Percentiles rank a stretch among this genome's conserved stretches.
Conservation (phyloP, 805 yeast genomes). For the Novakomyces olei region DNA sequence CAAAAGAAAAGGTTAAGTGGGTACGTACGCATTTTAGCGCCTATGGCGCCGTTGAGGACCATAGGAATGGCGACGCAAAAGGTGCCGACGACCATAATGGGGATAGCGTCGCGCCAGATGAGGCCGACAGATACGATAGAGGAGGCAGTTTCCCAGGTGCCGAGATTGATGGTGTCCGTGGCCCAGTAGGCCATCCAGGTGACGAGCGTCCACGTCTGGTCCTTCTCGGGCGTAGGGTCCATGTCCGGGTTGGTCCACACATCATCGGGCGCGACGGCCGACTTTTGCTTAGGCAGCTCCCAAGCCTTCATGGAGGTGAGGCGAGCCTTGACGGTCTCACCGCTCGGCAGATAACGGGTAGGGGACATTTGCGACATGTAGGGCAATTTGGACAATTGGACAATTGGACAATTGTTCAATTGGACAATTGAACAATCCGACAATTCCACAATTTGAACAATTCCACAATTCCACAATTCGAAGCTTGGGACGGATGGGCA, state of each 20-base stretch:
- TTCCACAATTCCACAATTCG: too few relatives aligned
- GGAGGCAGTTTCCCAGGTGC: constrained; percentile 10
- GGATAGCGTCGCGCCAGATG: constrained; percentile 10
- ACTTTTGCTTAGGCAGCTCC: constrained; percentile 10
- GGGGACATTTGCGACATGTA: too few relatives aligned
- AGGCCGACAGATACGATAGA: constrained; percentile 10
- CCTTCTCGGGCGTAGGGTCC: constrained; percentile 9
- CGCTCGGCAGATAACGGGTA: too few relatives aligned
- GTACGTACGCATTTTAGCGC: too few relatives aligned
- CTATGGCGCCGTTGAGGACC: constrained; percentile 51
- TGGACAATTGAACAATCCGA: too few relatives aligned
- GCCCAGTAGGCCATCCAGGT: background rate
- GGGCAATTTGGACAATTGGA: too few relatives aligned
- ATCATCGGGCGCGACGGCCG: constrained; percentile 12
- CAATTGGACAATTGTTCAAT: too few relatives aligned
- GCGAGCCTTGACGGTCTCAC: too few relatives aligned
- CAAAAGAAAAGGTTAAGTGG: too few relatives aligned
- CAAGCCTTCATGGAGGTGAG: constrained; percentile 10
- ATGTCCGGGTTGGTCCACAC: constrained; percentile 12
- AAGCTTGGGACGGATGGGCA: too few relatives aligned
- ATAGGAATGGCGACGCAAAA: constrained; percentile 46
- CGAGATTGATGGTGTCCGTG: constrained; percentile 2
- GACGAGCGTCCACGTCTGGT: constrained; percentile 10
- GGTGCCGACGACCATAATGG: constrained; percentile 7
- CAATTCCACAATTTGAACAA: too few relatives aligned